Evolutionary conservation across 177 flowering plant species (phyloP).

Genomic region (Vitis hybrid): DNA sequence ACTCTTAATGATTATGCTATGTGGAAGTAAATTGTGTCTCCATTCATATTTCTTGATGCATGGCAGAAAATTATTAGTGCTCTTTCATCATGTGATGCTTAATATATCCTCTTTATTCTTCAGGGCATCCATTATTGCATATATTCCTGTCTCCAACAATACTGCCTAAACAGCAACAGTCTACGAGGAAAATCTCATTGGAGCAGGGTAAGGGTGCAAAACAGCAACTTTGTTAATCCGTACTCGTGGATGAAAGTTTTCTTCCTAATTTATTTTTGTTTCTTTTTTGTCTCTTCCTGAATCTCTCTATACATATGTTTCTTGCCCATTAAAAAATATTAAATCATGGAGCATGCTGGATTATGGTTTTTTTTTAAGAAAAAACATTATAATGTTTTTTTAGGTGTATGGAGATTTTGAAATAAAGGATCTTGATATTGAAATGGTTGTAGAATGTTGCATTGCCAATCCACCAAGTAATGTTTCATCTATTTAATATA

Average conservation of each 20-base stretch:
- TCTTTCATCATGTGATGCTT: background rate
- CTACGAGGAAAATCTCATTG: constrained; percentile 3
- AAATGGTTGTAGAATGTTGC: too few relatives aligned
- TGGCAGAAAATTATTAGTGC: background rate
- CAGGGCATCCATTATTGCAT: constrained; percentile 19
- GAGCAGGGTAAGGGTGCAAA: constrained; percentile 18
- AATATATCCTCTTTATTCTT: background rate
- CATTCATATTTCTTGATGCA: background rate
- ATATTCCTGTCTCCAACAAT: constrained; percentile 20
- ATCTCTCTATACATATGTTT: too few relatives aligned
- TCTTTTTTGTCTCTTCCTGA: background rate
- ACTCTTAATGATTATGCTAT: background rate
- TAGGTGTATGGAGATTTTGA: background rate
- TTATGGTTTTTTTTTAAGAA: background rate
- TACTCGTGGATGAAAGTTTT: background rate
- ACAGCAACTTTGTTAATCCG: too few relatives aligned
- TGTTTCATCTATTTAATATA: too few relatives aligned
- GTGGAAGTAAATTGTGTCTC: background rate
- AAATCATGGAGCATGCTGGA: too few relatives aligned
- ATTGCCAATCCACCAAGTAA: too few relatives aligned
- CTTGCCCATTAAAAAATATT: too few relatives aligned
- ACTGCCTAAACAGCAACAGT: constrained; percentile 13
- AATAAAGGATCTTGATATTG: background rate
- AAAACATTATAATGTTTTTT: background rate
- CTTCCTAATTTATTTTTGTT: background rate